Base-by-base conservation (phyloP, 2,329 filamentous ascomycete genomes). In the Sclerotinia sclerotiorum region DNA sequence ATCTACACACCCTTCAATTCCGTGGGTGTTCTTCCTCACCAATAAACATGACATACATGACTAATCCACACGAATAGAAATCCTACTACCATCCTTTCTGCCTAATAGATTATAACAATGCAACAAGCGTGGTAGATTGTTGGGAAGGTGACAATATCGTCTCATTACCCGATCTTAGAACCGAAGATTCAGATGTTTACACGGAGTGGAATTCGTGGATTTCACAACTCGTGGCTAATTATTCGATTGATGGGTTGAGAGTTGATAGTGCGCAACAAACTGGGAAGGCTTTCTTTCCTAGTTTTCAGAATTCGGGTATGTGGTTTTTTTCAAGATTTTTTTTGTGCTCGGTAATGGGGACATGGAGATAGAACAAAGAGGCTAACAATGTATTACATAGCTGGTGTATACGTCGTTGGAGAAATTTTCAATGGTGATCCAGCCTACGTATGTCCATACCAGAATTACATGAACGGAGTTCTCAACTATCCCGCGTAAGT, bases 371-470 rank as follows among this genome's bases (percentile, higher is more conserved):
- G 46, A 21, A 35, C 19, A 15, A n/a, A 3, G 1, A 10, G 7
- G 35, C 55, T 57, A 5, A 57, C 21, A 17, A 15, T 32, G 6
- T 35, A 27, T 82, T 1, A 81, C 85, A n/a, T 82, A 2, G 81
- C 85, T 1, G 87, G 85, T 5, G 84, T 88, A 1, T 89, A 87
- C 75, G 80, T 82, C 6, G 80, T 88, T 19, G 87, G 88, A 13
- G 88, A 90, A 74, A 86, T 89, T 3, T 84, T 81, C 63, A 80
- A 86, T 44, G 85, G 85, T 39, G 79, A 84, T 70, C 81, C 84
- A 1, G 70, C 76, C 81, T 88, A 80, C 80, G 81, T 54, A 83
- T 86, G 81, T 27, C 82, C 81, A 13, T 89, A 87, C 73, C 82
- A 86, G 55, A 77, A 80, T 60, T 77, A 82, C 67, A 82, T 89